Conservation (phyloP, 805 yeast genomes). For the Phaffomyces opuntiae region DNA sequence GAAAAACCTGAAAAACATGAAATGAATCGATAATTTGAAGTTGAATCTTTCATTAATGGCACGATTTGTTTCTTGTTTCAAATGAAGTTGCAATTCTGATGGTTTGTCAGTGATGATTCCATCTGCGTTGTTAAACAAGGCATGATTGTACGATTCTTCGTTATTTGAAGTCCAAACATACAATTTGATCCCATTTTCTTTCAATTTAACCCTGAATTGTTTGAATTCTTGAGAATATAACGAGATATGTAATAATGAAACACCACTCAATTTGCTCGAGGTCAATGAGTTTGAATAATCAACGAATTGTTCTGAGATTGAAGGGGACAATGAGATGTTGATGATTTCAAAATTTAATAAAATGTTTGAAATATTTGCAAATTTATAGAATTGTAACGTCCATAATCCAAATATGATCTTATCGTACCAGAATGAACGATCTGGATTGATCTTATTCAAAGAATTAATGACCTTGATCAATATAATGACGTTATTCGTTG, state of each 20-base stretch:
- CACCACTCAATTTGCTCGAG: conserved; percentile 33
- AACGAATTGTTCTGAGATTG: conserved; percentile 26
- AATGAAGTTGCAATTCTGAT: conserved; percentile 8
- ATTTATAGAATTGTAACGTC: conserved; percentile 38
- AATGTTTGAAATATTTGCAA: conserved; percentile 32
- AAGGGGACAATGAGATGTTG: conserved; percentile 29
- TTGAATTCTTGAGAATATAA: conserved; percentile 37
- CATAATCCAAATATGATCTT: conserved; percentile 47
- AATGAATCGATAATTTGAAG: too few relatives aligned
- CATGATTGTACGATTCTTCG: conserved; percentile 29
- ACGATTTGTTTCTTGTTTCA: too few relatives aligned
- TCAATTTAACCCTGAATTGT: conserved; percentile 23
- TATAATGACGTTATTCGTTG: conserved; percentile 36
- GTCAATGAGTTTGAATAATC: conserved; percentile 13
- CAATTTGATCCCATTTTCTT: conserved; percentile 27
- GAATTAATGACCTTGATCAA: conserved; percentile 32
- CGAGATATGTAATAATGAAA: conserved; percentile 41
- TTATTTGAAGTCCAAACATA: conserved; percentile 50
- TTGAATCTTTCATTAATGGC: too few relatives aligned
- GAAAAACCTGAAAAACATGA: not conserved
- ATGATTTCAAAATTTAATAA: conserved; percentile 30
- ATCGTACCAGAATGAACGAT: conserved; percentile 36
- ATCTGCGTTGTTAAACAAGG: conserved; percentile 27
- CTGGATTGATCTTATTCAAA: conserved; percentile 31
- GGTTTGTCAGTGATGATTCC: conserved; percentile 39